Percentiles rank a stretch among this genome's conserved stretches.
Evolutionary conservation across 768 basidiomycete genomes (phyloP).

Genomic region (Hebeloma cylindrosporum): DNA sequence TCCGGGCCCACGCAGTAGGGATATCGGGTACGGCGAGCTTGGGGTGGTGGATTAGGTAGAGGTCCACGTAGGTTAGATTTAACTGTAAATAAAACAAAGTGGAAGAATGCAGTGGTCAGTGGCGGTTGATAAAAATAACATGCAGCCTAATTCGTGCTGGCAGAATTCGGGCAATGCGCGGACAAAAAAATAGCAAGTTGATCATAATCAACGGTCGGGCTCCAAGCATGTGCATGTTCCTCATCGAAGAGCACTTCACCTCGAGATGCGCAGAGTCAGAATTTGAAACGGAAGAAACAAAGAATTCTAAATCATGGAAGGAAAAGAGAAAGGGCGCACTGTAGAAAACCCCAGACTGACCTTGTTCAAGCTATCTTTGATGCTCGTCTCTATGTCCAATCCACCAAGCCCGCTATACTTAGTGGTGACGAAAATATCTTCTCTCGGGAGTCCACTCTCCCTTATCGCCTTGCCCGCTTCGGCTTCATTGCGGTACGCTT

Average conservation of each 20-base stretch:
- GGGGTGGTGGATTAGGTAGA: slow-evolving; percentile 70
- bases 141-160: no score
- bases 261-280: no score
- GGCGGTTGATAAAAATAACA: no score
- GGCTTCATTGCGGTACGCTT: slow-evolving; percentile 58
- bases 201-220: no score
- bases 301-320: background rate
- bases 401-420: slow-evolving; percentile 57
- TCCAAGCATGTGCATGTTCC: no score
- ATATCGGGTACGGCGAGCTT: slow-evolving; percentile 55
- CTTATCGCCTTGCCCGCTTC: slow-evolving; percentile 54
- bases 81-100: slow-evolving; percentile 42
- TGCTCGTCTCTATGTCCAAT: slow-evolving; percentile 53
- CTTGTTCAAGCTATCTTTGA: slow-evolving; percentile 54
- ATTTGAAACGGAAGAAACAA: no score
- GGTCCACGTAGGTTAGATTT: slow-evolving; percentile 62
- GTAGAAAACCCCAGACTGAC: no score
- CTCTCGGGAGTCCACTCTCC: slow-evolving; percentile 56
- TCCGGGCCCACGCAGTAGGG: slow-evolving; percentile 58
- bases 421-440: slow-evolving; percentile 64
- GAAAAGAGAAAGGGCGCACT: background rate
- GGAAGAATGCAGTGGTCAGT: no score
- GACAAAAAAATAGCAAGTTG: no score
- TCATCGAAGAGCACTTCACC: no score
- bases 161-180: no score